phyloP scores from a whole-genome alignment of 2,329 filamentous ascomycete genomes.

The Beauveria scarabaeidicola region DNA sequence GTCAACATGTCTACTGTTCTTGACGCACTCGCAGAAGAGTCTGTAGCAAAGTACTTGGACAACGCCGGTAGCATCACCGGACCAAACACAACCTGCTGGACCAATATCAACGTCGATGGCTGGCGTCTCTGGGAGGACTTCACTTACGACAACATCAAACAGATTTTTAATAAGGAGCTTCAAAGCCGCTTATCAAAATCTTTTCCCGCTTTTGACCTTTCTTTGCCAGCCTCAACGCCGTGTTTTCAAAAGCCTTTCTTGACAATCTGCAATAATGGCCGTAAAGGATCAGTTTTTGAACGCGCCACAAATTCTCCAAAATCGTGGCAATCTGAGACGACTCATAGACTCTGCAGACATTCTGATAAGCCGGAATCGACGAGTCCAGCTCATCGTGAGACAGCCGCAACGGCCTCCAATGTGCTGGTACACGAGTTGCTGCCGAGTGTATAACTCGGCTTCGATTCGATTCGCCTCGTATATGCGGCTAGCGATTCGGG shows the following conservation, averaged over 20 bases:
- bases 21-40: not conserved
- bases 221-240: not conserved
- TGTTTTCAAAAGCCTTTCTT: not conserved
- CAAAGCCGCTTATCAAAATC: too few relatives aligned
- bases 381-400: not conserved
- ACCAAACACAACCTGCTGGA: not conserved
- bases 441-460: not conserved
- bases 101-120: not conserved
- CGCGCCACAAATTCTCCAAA: conserved; percentile 6
- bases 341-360: not conserved
- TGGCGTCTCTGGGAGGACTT: not conserved
- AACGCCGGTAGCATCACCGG: not conserved
- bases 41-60: not conserved
- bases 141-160: not conserved
- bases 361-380: not conserved
- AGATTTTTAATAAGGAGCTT: too few relatives aligned
- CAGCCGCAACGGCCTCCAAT: not conserved
- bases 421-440: not conserved
- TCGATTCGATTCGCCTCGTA: not conserved
- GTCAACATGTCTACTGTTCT: not conserved
- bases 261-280: not conserved
- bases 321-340: conserved; percentile 2
- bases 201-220: too few relatives aligned
- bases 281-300: not conserved
- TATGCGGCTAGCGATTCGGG: not conserved